Evolutionary conservation across 179 eudicot species (phyloP), one percentile per base, ranked within the genome.

Genomic region (Camellia oleifera): DNA sequence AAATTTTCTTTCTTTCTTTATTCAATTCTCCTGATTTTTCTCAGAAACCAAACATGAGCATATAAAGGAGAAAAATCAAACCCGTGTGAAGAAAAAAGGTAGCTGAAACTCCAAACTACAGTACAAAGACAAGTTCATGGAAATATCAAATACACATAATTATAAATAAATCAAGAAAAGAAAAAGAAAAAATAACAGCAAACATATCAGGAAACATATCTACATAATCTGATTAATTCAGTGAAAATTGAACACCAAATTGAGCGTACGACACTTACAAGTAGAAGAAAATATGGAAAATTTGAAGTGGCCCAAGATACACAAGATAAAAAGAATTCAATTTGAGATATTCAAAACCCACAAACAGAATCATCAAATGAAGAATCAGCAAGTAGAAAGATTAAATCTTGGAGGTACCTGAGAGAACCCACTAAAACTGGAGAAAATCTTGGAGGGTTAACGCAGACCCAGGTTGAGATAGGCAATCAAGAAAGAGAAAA

Each of bases 371-470:
- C 52, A 42, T 42, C 52, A 42, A 58, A 11, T 57, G 77, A 71
- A 18, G 42, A 18, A 4, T 52, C 7, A 72, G 42, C 7, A 15
- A 72, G 9, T 2, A 72, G 40, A 73, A 54, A 48, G 15, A 23
- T 53, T 17, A 52, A 57, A 74, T 58, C 77, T 74, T 58, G 53
- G 18, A 10, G 50, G 18, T 74, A 74, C 77, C 67, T 57, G 52
- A n/a, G 66, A 74, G 20, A 15, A 40, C 40, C 40, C 45, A 20
- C 8, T 32, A 12, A 69, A 20, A 50, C 42, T 54, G 64, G 63
- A 32, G 60, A 57, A 4, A 73, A 72, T 72, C 60, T 53, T 53
- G 62, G 57, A 32, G 40, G 40, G 12, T 7, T 12, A 32, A 15
- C 12, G 66, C 32, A 14, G 45, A 7, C 69, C 42, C 17, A 26